Percentiles rank a stretch among this genome's conserved stretches.
phyloP scores from a whole-genome alignment of 2,329 filamentous ascomycete species.

The Zymoseptoria crescenta region DNA sequence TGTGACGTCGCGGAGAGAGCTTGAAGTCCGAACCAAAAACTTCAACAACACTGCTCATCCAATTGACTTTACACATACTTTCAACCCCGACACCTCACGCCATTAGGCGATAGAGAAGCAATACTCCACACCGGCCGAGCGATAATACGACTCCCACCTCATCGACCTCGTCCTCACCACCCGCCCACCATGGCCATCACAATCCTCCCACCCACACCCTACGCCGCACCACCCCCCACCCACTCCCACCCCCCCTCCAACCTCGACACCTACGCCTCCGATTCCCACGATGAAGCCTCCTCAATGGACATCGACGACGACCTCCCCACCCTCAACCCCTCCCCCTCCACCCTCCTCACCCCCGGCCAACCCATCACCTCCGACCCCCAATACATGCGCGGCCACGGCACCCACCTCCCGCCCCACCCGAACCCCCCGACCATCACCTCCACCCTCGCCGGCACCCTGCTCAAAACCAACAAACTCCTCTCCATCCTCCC shows the following conservation, averaged over 20 bases:
- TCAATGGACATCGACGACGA: constrained; percentile 42
- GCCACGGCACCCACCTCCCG: constrained; percentile 81
- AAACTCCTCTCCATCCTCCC: constrained; percentile 89
- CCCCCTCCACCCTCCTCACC: constrained; percentile 59
- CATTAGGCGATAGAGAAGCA: no score
- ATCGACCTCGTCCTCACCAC: no score
- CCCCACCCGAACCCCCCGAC: constrained; percentile 45
- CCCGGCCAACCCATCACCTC: constrained; percentile 82
- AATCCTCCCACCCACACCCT: no score
- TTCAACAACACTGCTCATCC: background rate
- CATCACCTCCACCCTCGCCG: constrained; percentile 85
- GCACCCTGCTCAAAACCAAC: constrained; percentile 87
- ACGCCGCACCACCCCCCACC: no score
- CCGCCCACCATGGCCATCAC: no score
- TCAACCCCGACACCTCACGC: constrained; percentile 19
- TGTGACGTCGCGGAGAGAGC: background rate
- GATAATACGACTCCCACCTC: no score
- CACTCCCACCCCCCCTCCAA: no score
- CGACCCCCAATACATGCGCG: constrained; percentile 96
- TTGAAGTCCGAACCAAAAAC: background rate
- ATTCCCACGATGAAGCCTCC: constrained; percentile 26
- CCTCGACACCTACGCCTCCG: constrained; percentile 14
- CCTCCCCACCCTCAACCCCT: constrained; percentile 35
- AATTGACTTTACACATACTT: constrained; percentile 1
- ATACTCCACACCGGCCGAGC: no score